Percentiles rank a stretch among this genome's conserved stretches.
These are phyloP conservation scores for Entomophthora muscae DNA, from an alignment of 371 early-diverging fungal genomes.

Conservation along the genomic window DNA sequence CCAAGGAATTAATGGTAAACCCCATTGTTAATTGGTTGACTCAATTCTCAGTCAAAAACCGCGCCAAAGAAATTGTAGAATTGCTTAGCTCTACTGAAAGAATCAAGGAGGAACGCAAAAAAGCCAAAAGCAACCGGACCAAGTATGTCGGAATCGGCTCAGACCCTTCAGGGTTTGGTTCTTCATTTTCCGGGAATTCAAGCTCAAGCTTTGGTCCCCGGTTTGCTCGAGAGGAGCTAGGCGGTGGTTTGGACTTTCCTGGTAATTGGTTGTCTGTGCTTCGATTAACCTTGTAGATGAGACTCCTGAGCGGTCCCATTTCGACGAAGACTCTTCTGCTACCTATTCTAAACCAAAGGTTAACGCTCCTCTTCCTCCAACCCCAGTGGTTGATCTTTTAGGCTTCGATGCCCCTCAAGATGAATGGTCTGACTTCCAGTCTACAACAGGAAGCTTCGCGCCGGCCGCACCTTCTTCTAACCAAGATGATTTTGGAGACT, in stretches of 20 bases:
- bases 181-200: conserved; percentile 21
- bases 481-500: conserved; percentile 19
- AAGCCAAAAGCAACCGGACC: conserved; percentile 67
- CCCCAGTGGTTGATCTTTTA: background rate
- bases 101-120: conserved; percentile 67
- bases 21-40: background rate
- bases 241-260: background rate
- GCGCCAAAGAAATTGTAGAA: conserved; percentile 78
- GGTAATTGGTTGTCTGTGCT: background rate
- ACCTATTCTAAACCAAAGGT: background rate
- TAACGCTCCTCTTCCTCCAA: background rate
- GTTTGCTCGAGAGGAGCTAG: conserved; percentile 21
- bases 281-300: background rate
- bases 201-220: conserved; percentile 1
- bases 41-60: conserved; percentile 46
- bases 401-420: background rate
- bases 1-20: conserved; percentile 82
- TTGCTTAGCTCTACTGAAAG: conserved; percentile 51
- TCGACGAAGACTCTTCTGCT: background rate
- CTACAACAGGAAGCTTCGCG: background rate
- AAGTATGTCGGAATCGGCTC: conserved; percentile 70
- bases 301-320: background rate
- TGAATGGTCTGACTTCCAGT: background rate
- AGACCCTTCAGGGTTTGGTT: conserved; percentile 20
- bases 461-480: background rate